Base-by-base conservation (phyloP, 2,329 filamentous ascomycete genomes). In the Diaporthe sp. region DNA sequence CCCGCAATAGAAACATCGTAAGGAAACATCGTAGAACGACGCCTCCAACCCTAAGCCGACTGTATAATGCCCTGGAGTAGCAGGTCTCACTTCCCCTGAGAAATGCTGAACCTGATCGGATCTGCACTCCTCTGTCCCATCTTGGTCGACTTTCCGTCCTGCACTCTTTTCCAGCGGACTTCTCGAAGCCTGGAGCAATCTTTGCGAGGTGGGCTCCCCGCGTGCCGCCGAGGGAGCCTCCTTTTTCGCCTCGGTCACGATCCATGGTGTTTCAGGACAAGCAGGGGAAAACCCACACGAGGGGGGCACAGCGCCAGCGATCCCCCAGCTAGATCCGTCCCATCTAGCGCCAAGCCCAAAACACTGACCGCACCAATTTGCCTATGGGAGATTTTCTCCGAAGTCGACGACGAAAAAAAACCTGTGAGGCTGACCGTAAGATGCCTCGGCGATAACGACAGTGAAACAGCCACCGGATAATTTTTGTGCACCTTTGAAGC, bases 201-300 rank as follows among this genome's bases (percentile, higher is more conserved):
- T 68, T 55, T 42, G 25, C 35, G 35, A 73, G n/a, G 50, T 19
- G 30, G 35, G 57, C 58, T 54, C 67, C 68, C 50, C 61, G 60
- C 40, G 30, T 69, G 38, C 45, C 47, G 71, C 66, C 71, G 57
- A 73, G 55, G 74, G 55, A 54, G 64, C 71, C 74, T 75, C 74
- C 74, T 75, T 70, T 73, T 71, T n/a, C 33, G n/a, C n/a, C 57
- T 45, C 64, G 64, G 55, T 54, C 64, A 54, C 68, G 38, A 60
- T 75, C 71, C 70, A 73, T 70, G 74, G 64, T 54, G 64, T 75
- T 75, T 75, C 74, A 75, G 68, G 57, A 69, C 47, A 17, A 40
- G 15, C 74, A 71, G 58, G 73, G 73, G 73, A 54, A 17, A 64
- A 33, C 67, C 67, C 73, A 68, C 71, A 64, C 19, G 19, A 30